A percentile compares a stretch with the other conserved stretches of the same genome.
Evolutionary conservation across 352 stramenopile species (phyloP).

Genomic region (Phytopythium montanum): DNA sequence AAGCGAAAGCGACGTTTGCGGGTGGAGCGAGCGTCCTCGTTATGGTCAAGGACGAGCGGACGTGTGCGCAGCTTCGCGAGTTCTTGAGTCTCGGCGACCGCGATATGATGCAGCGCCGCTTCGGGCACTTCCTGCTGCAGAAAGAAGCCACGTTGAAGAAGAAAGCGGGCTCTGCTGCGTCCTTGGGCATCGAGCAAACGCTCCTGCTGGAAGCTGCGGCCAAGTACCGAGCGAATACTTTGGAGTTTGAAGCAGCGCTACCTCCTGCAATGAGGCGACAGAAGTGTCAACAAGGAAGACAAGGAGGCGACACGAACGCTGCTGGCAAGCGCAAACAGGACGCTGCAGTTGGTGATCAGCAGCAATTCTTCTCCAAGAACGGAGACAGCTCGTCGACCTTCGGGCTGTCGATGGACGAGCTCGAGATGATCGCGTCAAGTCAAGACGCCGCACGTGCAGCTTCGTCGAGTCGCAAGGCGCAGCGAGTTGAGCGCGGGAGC

Average conservation of each 20-base stretch:
- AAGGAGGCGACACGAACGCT: constrained; percentile 8
- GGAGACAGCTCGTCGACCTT: constrained; percentile 38
- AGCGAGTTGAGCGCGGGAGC: constrained; percentile 14
- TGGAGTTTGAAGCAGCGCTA: constrained; percentile 25
- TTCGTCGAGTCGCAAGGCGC: constrained; percentile 12
- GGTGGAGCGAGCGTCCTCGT: constrained; percentile 64
- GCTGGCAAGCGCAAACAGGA: constrained; percentile 16
- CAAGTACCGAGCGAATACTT: constrained; percentile 41
- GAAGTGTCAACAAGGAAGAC: constrained; percentile 15
- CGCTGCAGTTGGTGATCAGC: neutral
- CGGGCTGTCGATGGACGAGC: constrained; percentile 63
- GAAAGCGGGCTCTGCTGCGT: constrained; percentile 36
- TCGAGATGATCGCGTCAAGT: constrained; percentile 41
- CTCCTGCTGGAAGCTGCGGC: constrained; percentile 53
- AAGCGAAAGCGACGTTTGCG: constrained; percentile 15
- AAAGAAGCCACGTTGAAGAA: constrained; percentile 54
- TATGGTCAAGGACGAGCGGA: constrained; percentile 89
- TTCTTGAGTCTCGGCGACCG: constrained; percentile 72
- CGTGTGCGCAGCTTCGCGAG: constrained; percentile 76
- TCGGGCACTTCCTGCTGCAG: constrained; percentile 78
- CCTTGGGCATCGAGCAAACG: constrained; percentile 55
- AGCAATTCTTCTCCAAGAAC: constrained; percentile 5
- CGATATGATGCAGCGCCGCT: constrained; percentile 83
- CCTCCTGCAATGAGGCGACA: constrained; percentile 3
- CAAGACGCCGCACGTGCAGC: constrained; percentile 3